Conservation (phyloP, 768 basidiomycete genomes). For the Tylopilus balloui region DNA sequence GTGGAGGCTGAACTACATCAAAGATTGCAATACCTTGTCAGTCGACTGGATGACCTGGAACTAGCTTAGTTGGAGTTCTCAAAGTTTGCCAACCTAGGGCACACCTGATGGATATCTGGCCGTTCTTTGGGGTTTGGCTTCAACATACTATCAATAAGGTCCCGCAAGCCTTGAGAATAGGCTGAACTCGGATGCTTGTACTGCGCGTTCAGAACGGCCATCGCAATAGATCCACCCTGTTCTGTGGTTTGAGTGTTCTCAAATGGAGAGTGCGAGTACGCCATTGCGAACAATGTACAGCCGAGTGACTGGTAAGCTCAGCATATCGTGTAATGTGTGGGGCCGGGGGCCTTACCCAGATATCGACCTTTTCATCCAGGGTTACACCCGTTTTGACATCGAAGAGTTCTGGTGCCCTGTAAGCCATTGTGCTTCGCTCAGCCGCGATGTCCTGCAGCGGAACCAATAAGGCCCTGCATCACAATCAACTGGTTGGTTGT, state of each 20-base stretch:
- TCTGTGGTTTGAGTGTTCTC: constrained; percentile 89
- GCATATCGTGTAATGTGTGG: background rate
- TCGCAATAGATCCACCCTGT: constrained; percentile 94
- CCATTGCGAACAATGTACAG: constrained; percentile 90
- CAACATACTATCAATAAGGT: constrained; percentile 81
- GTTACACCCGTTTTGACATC: constrained; percentile 89
- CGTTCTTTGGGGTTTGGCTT: constrained; percentile 77
- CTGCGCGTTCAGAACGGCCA: constrained; percentile 93
- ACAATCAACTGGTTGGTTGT: background rate
- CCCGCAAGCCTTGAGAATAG: constrained; percentile 81
- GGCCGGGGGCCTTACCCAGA: constrained; percentile 63
- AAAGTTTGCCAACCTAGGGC: constrained; percentile 10
- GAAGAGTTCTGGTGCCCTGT: constrained; percentile 94
- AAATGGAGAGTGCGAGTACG: constrained; percentile 94
- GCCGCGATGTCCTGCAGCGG: constrained; percentile 80
- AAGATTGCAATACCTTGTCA: constrained; percentile 55
- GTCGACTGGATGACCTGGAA: constrained; percentile 63
- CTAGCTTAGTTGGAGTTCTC: constrained; percentile 1
- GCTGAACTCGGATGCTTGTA: constrained; percentile 84
- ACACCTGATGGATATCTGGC: constrained; percentile 81
- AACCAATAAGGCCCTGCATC: background rate
- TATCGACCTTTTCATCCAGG: constrained; percentile 93
- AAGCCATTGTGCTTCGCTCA: constrained; percentile 98
- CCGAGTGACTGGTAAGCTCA: constrained; percentile 73
- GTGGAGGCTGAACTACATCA: constrained; percentile 36